A percentile compares a stretch with the other conserved stretches of the same genome.
phyloP scores from a whole-genome alignment of 495 filamentous ascomycete species.

The Lichenothelia convexa region DNA sequence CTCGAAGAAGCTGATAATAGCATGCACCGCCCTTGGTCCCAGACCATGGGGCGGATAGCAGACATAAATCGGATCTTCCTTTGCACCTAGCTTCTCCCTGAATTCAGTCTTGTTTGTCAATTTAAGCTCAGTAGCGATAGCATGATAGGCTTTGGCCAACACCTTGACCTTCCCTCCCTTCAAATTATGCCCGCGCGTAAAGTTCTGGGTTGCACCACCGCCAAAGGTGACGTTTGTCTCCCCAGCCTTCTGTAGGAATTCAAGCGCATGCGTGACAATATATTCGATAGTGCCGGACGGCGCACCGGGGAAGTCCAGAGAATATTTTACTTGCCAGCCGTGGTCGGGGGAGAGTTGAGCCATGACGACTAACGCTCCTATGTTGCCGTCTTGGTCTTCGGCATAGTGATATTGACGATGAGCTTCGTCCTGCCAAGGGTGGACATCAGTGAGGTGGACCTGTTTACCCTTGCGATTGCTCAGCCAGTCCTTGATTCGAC shows the following conservation, averaged over 20 bases:
- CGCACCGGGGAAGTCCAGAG: constrained; percentile 63
- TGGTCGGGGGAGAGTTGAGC: constrained; percentile 54
- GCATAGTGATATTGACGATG: constrained; percentile 75
- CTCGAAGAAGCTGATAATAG: constrained; percentile 69
- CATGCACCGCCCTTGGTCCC: constrained; percentile 54
- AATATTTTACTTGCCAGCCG: constrained; percentile 79
- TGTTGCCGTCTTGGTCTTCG: constrained; percentile 41
- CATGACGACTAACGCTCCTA: constrained; percentile 55
- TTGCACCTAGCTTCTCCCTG: constrained; percentile 63
- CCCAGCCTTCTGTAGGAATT: constrained; percentile 41
- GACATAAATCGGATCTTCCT: constrained; percentile 62
- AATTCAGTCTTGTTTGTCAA: constrained; percentile 73
- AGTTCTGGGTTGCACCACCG: constrained; percentile 46
- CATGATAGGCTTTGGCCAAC: constrained; percentile 55
- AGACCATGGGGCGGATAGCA: constrained; percentile 66
- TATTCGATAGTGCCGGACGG: constrained; percentile 66
- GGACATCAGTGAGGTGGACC: constrained; percentile 70
- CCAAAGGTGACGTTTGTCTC: constrained; percentile 59
- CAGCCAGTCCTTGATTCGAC: constrained; percentile 62
- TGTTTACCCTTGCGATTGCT: constrained; percentile 59
- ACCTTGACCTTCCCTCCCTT: constrained; percentile 54
- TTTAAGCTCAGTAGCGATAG: constrained; percentile 58
- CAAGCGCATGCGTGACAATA: constrained; percentile 60
- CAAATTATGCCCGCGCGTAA: constrained; percentile 57
- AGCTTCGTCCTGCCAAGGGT: constrained; percentile 56